These are phyloP conservation scores for Camelina neglecta DNA, from an alignment of 345 rosid species.

Conservation along the genomic window DNA sequence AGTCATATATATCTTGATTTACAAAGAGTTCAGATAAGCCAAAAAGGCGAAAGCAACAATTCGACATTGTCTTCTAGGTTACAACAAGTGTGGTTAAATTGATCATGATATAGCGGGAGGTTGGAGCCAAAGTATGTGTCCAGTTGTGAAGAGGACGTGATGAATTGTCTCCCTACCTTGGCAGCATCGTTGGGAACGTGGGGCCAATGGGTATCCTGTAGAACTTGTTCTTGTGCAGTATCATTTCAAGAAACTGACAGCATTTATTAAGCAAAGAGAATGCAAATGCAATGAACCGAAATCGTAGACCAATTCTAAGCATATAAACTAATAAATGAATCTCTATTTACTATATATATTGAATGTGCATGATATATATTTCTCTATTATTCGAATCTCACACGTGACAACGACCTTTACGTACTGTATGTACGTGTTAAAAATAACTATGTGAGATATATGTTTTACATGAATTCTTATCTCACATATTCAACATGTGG, in stretches of 20 bases:
- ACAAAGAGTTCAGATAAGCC: neutral
- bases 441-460: neutral
- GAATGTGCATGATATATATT: neutral
- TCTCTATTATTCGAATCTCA: conserved; percentile 23
- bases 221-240: conserved; percentile 3
- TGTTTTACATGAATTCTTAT: neutral
- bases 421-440: neutral
- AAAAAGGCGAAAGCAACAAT: neutral
- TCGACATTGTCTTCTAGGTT: neutral
- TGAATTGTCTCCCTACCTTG: neutral
- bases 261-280: conserved; percentile 24
- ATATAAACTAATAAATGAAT: conserved; percentile 8
- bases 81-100: neutral
- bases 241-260: conserved; percentile 24
- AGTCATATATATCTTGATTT: neutral
- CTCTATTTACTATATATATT: neutral
- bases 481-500: conserved; percentile 36
- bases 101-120: neutral
- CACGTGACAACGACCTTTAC: conserved; percentile 32
- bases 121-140: neutral
- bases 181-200: neutral
- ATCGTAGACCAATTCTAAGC: conserved; percentile 18
- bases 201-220: neutral
- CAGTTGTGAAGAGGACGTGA: neutral
- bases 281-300: conserved; percentile 9